These are phyloP conservation scores for Podaxis pistillaris DNA, from an alignment of 768 basidiomycete species.

Conservation along the genomic window DNA sequence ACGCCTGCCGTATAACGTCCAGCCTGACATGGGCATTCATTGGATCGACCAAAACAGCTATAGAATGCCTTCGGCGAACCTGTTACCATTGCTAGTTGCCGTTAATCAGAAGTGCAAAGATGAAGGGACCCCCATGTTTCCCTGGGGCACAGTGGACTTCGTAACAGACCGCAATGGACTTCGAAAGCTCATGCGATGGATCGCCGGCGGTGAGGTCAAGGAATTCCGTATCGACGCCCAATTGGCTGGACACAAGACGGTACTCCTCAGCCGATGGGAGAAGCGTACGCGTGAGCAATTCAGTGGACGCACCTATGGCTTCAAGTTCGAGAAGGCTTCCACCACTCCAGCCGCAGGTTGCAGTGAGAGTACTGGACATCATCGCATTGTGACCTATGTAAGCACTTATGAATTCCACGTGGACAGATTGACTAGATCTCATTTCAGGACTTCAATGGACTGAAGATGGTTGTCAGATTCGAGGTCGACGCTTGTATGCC, in stretches of 20 bases:
- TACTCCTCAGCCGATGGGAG: slow-evolving; percentile 64
- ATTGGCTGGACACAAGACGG: slow-evolving; percentile 54
- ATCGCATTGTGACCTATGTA: slow-evolving; percentile 64
- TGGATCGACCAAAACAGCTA: slow-evolving; percentile 61
- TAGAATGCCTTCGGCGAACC: slow-evolving; percentile 32
- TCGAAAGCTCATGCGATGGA: slow-evolving; percentile 62
- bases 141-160: slow-evolving; percentile 43
- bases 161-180: slow-evolving; percentile 68
- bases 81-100: slow-evolving; percentile 59
- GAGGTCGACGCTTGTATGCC: slow-evolving; percentile 29
- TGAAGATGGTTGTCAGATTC: slow-evolving; percentile 29
- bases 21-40: slow-evolving; percentile 47
- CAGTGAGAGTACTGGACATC: slow-evolving; percentile 52
- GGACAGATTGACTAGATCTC: neutral
- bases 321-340: slow-evolving; percentile 59
- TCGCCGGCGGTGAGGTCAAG: slow-evolving; percentile 31
- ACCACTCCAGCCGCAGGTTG: slow-evolving; percentile 50
- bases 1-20: slow-evolving; percentile 49
- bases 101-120: slow-evolving; percentile 40
- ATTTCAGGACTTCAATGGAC: slow-evolving; percentile 51
- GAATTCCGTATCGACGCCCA: slow-evolving; percentile 74
- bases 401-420: slow-evolving; percentile 22
- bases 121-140: slow-evolving; percentile 32
- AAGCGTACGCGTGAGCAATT: slow-evolving; percentile 31
- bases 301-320: slow-evolving; percentile 47